A percentile compares a stretch with the other conserved stretches of the same genome.
Conservation (phyloP, 306 rosid species). For the Fagus sylvatica region DNA sequence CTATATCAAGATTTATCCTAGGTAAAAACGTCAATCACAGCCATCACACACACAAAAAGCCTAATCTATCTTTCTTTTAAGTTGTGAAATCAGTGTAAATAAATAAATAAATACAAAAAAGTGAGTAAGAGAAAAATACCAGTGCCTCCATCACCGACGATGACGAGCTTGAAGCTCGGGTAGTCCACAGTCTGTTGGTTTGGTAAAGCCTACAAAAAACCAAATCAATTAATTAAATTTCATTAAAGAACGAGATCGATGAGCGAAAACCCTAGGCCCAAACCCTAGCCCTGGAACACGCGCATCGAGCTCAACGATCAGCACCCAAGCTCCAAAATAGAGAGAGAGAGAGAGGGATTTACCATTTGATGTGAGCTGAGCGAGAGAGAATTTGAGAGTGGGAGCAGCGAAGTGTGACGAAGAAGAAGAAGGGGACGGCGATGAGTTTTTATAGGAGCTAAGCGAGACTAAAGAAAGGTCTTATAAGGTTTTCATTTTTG, state of each 20-base stretch:
- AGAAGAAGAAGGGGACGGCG: no score
- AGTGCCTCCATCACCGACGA: slow-evolving; percentile 83
- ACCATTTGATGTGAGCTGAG: no score
- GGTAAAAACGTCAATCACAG: no score
- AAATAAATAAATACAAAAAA: neutral
- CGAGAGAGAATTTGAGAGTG: no score
- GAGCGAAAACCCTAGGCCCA: neutral
- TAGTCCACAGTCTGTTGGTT: slow-evolving; percentile 53
- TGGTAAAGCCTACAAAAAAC: slow-evolving; percentile 46
- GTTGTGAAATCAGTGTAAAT: neutral
- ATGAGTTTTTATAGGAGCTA: no score
- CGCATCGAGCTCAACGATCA: no score
- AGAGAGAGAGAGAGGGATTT: no score
- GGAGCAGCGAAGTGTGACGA: neutral
- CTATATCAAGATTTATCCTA: no score
- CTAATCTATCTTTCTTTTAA: neutral
- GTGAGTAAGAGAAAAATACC: slow-evolving; percentile 21
- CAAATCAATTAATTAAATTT: no score
- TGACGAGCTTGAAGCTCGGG: slow-evolving; percentile 77
- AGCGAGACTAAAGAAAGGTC: no score
- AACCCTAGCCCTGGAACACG: neutral
- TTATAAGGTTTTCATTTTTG: no score
- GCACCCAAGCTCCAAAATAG: neutral
- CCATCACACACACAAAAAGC: neutral
- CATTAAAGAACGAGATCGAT: neutral